Evolutionary conservation across 1,139 yeast genomes (phyloP).

Genomic region (Sugiyamaella grinbergsii): DNA sequence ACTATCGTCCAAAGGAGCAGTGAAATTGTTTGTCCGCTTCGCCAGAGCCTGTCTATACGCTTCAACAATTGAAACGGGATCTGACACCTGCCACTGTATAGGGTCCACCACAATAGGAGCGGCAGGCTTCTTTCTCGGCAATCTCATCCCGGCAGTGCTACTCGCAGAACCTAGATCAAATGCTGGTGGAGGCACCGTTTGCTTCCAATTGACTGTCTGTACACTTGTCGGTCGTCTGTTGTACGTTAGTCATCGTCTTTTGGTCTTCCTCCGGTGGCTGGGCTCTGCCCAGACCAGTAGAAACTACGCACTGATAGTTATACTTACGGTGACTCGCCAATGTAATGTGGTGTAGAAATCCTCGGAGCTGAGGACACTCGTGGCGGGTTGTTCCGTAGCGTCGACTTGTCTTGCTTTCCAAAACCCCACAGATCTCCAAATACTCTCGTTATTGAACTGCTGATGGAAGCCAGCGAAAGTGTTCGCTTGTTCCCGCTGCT

Average conservation of each 20-base stretch:
- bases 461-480: constrained; percentile 10
- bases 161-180: constrained; percentile 13
- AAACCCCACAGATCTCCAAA: constrained; percentile 15
- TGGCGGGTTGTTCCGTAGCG: too few relatives aligned
- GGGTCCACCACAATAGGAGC: constrained; percentile 17
- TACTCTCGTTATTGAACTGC: constrained; percentile 4
- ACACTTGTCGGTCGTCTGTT: not conserved
- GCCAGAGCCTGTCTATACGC: constrained; percentile 22
- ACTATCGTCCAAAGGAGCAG: constrained; percentile 15
- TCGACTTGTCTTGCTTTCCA: constrained; percentile 2
- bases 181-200: constrained; percentile 10
- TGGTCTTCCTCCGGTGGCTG: not conserved
- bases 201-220: constrained; percentile 16
- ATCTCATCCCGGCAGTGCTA: constrained; percentile 6
- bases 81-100: constrained; percentile 12
- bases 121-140: not conserved
- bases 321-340: constrained; percentile 23
- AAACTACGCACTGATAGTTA: not conserved
- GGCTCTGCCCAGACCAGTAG: not conserved
- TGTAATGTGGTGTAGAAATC: constrained; percentile 17
- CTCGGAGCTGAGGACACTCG: not conserved
- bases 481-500: constrained; percentile 9
- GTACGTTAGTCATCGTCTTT: not conserved
- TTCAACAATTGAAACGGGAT: constrained; percentile 20
- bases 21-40: constrained; percentile 18